Evolutionary conservation across 2,329 filamentous ascomycete genomes (phyloP), one percentile per base, ranked within the genome.

Genomic region (Grosmannia clavigera): DNA sequence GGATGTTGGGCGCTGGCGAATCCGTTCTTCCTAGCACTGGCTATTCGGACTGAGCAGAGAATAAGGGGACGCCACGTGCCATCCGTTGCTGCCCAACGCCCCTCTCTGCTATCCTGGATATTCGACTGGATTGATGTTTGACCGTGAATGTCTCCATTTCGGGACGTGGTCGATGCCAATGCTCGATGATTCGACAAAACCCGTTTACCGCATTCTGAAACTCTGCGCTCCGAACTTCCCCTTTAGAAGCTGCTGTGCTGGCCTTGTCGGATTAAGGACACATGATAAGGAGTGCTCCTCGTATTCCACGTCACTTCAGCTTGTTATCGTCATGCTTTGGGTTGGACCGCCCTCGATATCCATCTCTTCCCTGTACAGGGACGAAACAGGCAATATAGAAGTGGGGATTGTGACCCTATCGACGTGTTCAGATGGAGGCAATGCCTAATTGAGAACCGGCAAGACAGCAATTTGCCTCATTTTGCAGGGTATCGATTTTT

Each of bases 11-110:
- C 50, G 50, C 50, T 29, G 25, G 25, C 50, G 27, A 52, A n/a
- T 31, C 19, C 38, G 38, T 40, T 40, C 22, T 43, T 25, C 38
- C 10, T 22, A 27, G 54, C 25, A 56, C 19, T 27, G 35, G n/a
- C 22, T n/a, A 56, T 19, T n/a, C 22, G 54, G n/a, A 29, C 16
- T 19, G 38, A 46, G 25, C 54, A 56, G 25, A 56, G 54, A 56
- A 56, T 56, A 25, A 56, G 35, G 54, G 54, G 35, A 29, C 7
- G 54, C 54, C 54, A 56, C 54, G 54, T 56, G 54, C 54, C 54
- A 40, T 38, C 33, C 31, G 19, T 56, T 56, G 54, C 22, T 56
- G 54, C 54, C 54, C 54, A 56, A 56, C 54, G 33, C 33, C 53
- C 50, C 50, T 52, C 50, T 31, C 25, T 16, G 31, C 25, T 52